A percentile compares a stretch with the other conserved stretches of the same genome.
phyloP scores from a whole-genome alignment of 352 stramenopile genomes.

The Phytophthora sojae region DNA sequence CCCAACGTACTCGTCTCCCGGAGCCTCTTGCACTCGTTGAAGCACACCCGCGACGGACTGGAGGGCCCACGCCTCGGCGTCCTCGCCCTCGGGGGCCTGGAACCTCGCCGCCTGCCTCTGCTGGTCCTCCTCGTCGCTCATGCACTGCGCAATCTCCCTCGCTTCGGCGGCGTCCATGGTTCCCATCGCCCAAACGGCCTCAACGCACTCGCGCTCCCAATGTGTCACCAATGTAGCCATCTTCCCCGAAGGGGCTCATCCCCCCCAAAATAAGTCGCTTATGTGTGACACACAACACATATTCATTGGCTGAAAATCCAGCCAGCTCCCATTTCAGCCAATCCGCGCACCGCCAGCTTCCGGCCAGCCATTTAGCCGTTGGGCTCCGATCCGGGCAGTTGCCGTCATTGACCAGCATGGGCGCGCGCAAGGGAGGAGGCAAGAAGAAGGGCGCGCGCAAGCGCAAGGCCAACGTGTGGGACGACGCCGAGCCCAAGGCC shows the following conservation, averaged over 20 bases:
- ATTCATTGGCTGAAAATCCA: conserved; percentile 19
- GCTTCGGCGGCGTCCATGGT: conserved; percentile 42
- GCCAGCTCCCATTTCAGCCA: conserved; percentile 18
- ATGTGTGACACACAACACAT: not conserved
- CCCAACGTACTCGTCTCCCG: conserved; percentile 52
- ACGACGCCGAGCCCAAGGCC: conserved; percentile 42
- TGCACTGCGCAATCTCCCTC: conserved; percentile 44
- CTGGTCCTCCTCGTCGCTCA: conserved; percentile 55
- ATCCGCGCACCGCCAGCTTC: conserved; percentile 1
- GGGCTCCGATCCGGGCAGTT: not conserved
- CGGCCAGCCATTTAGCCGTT: conserved; percentile 41
- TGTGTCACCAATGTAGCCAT: conserved; percentile 44
- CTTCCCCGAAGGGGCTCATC: conserved; percentile 8
- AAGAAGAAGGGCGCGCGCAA: conserved; percentile 57
- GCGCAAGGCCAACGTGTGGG: conserved; percentile 63
- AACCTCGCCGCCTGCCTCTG: conserved; percentile 13
- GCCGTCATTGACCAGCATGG: conserved; percentile 30
- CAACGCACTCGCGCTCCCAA: not conserved
- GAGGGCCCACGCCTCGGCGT: conserved; percentile 28
- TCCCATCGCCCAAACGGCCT: conserved; percentile 10
- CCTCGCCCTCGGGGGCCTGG: conserved; percentile 10
- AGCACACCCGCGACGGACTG: conserved; percentile 50
- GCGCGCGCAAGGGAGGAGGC: conserved; percentile 38
- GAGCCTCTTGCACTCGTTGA: conserved; percentile 43
- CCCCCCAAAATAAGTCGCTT: conserved; percentile 31